These are phyloP conservation scores for Tulasnella sp. DNA, from an alignment of 768 basidiomycete species.

Conservation along the genomic window DNA sequence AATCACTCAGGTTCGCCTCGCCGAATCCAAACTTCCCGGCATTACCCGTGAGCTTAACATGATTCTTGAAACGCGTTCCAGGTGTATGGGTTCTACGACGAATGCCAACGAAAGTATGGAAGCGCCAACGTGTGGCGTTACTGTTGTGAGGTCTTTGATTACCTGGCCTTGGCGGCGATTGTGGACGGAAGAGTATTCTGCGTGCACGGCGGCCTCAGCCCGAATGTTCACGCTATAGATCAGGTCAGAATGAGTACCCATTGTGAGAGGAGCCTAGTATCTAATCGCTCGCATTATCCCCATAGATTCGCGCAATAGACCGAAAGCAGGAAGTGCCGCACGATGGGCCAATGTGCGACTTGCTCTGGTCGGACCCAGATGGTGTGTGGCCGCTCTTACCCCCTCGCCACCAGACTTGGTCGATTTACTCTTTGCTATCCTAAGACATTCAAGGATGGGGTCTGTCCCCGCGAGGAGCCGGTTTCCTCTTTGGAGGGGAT, in stretches of 20 bases:
- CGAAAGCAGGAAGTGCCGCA: conserved; percentile 97
- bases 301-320: conserved; percentile 88
- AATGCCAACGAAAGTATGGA: conserved; percentile 96
- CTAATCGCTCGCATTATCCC: not conserved
- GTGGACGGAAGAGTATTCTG: conserved; percentile 98
- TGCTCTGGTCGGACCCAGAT: conserved; percentile 99
- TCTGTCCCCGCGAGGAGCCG: conserved; percentile 95
- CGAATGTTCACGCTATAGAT: conserved; percentile 82
- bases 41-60: conserved; percentile 25
- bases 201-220: conserved; percentile 95
- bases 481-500: conserved; percentile 92
- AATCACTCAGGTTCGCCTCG: conserved; percentile 69
- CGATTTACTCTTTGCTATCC: not conserved
- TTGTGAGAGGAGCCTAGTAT: not conserved
- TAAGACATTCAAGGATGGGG: conserved; percentile 94
- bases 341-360: conserved; percentile 97
- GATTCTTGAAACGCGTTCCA: not conserved
- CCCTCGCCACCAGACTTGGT: not conserved
- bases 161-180: conserved; percentile 89
- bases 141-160: conserved; percentile 99
- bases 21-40: conserved; percentile 35
- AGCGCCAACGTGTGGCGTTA: conserved; percentile 94
- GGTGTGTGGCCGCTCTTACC: conserved; percentile 54
- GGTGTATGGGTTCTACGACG: conserved; percentile 93
- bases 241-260: conserved; percentile 58